These are phyloP conservation scores for Leptodontidium sp. DNA, from an alignment of 2,329 filamentous ascomycete genomes.

Conservation along the genomic window DNA sequence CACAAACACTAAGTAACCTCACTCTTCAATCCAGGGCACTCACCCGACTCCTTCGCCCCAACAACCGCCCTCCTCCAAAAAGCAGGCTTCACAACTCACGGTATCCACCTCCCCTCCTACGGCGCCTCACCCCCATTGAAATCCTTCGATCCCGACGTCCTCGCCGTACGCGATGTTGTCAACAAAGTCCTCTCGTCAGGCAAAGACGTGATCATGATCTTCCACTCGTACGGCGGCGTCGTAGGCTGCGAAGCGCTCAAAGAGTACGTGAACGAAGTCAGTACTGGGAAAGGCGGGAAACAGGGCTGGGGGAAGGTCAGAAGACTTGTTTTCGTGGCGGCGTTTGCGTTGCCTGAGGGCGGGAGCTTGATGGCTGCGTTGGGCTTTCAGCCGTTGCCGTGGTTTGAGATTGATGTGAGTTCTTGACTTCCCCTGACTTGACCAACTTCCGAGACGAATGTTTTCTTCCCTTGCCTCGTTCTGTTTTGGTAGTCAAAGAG, in stretches of 20 bases:
- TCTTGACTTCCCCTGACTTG: not conserved
- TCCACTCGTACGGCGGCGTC: constrained; percentile 52
- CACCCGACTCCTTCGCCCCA: constrained; percentile 35
- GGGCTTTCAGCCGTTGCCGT: constrained; percentile 26
- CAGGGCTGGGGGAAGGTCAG: constrained; percentile 49
- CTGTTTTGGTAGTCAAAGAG: too few species aligned
- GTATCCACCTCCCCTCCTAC: constrained; percentile 33
- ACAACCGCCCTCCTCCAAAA: constrained; percentile 33
- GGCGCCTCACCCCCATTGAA: constrained; percentile 32
- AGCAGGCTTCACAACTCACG: constrained; percentile 36
- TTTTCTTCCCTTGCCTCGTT: too few species aligned
- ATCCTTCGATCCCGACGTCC: constrained; percentile 47
- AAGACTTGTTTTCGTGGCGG: constrained; percentile 35
- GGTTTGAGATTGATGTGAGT: constrained; percentile 33
- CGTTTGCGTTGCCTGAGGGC: constrained; percentile 34
- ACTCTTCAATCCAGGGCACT: constrained; percentile 1
- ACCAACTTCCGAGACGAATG: not conserved
- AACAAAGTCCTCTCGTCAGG: constrained; percentile 48
- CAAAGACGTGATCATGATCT: constrained; percentile 50
- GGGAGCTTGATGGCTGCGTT: constrained; percentile 32
- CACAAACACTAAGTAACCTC: not conserved
- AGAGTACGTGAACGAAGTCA: constrained; percentile 39
- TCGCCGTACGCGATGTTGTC: constrained; percentile 48
- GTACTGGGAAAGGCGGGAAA: constrained; percentile 43
- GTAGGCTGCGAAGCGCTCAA: constrained; percentile 48